Base-by-base conservation (phyloP, 257 asterid genomes). In the Ligustrum vulgare region DNA sequence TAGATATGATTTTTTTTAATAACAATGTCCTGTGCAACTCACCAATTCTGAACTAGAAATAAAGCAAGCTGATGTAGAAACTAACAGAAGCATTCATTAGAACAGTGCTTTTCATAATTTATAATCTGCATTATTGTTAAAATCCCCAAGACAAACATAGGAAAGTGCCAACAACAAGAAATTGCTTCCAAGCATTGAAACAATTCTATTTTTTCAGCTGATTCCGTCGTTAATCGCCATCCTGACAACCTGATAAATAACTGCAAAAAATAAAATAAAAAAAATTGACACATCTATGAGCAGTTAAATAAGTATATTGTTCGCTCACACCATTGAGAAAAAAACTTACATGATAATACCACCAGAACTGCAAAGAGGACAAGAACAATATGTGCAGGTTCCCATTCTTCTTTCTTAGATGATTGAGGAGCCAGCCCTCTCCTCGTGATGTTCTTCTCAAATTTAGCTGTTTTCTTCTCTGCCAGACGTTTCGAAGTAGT, bases 401-500 rank as follows among this genome's bases (percentile, higher is more conserved):
- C 97, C 34, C 91, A 83, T 15, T 20, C 49, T 15, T 20, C 47
- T 22, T 78, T 83, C 72, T 84, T 92, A 37, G 82, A 71, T 6
- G 93, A 72, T 11, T 69, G n/a, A 41, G 92, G 56, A 1, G 82
- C 89, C 41, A 80, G 39, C 74, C 98, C 98, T 80, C 97, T 92
- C 43, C 83, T 86, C 3, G 92, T 84, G 28, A 93, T 84, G 76
- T 93, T 93, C 86, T 87, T 93, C 87, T 93, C 98, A 78, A 93
- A 93, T 83, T 87, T 91, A 0, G 96, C 97, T 68, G 90, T 86
- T 80, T 91, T 93, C 86, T 88, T 90, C 80, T 84, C 91, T 36
- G 97, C 87, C 69, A 91, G 74, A 65, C 98, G 79, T 82, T 87
- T 93, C 10, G 98, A 91, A 73, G 89, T 93, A 0, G 97, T 93